These are phyloP conservation scores for Tricladium varicosporioides DNA, from an alignment of 2,329 filamentous ascomycete genomes.

Conservation along the genomic window DNA sequence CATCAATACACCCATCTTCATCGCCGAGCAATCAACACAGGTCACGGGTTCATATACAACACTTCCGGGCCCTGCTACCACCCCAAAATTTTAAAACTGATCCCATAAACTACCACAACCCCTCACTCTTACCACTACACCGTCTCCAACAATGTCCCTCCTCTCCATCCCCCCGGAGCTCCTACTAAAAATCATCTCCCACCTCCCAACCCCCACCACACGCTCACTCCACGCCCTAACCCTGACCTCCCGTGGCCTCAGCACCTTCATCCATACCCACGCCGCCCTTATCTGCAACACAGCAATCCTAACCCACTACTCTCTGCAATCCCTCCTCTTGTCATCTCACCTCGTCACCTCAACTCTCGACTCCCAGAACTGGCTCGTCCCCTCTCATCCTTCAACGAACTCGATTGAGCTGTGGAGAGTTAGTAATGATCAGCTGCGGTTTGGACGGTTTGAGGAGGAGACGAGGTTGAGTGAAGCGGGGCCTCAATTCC, in stretches of 20 bases:
- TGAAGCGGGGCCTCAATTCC: no score
- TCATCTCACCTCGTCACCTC: conserved; percentile 1
- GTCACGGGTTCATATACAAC: background rate
- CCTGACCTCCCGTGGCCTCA: conserved; percentile 17
- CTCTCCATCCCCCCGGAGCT: conserved; percentile 36
- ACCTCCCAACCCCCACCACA: conserved; percentile 16
- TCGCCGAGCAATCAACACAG: no score
- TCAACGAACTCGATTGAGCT: no score
- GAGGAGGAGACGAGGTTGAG: no score
- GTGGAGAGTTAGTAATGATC: no score
- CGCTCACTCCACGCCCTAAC: conserved; percentile 15
- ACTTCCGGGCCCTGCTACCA: background rate
- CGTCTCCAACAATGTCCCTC: conserved; percentile 9
- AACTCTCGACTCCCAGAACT: background rate
- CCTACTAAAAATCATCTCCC: conserved; percentile 33
- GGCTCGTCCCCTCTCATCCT: conserved; percentile 17
- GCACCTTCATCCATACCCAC: conserved; percentile 18
- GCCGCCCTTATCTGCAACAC: conserved; percentile 24
- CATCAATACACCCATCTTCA: no score
- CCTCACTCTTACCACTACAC: background rate
- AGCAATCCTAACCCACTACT: conserved; percentile 14
- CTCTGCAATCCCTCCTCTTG: conserved; percentile 13
- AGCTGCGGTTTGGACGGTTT: no score
- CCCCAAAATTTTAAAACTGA: no score
- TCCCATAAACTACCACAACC: background rate